Base-by-base conservation (phyloP, 2,329 filamentous ascomycete species). In the Colletotrichum sansevieriae region DNA sequence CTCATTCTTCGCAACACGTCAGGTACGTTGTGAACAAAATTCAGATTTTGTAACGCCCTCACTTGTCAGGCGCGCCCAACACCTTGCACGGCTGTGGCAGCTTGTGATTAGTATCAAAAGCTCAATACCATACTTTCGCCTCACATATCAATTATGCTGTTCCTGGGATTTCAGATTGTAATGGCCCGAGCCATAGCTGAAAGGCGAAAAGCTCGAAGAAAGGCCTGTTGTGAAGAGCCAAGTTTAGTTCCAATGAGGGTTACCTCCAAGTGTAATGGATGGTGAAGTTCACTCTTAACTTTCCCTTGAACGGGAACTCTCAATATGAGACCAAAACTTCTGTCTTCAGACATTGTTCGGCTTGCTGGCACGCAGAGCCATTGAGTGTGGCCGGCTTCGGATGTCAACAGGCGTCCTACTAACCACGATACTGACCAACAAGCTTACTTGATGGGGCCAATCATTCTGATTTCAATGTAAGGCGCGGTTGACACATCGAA, bases 401-500 rank as follows among this genome's bases (percentile, higher is more conserved):
- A 61, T 9, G 33, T 37, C 5, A 22, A 3, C 22, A 22, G 22
- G 22, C 22, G 22, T 22, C 22, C 22, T 22, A 22, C 22, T 22
- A 22, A 4, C 8, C n/a, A 29, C 46, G 12, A 49, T 35, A 61
- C 44, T 33, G 33, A 49, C 44, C 18, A 37, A 49, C 51, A 58
- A 51, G 35, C 35, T 39, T 39, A 37, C 35, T 39, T 1, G 35
- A 52, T 57, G 37, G 54, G 46, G 44, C 46, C 22, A n/a, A 37
- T 46, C 1, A n/a, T 43, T n/a, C 51, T 41, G 43, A 35, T 46
- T 63, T 25, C 58, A 63, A 59, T 67, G 59, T 58, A 67, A 67
- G 64, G 64, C 64, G 64, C 15, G 63, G 43, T 67, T 67, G 59
- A 67, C 59, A 63, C 59, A 67, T 52, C 33, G 25, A 9, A 3